Evolutionary conservation across 2,329 filamentous ascomycete genomes (phyloP), one percentile per base, ranked within the genome.

Genomic region (Stagonosporopsis tanaceti): DNA sequence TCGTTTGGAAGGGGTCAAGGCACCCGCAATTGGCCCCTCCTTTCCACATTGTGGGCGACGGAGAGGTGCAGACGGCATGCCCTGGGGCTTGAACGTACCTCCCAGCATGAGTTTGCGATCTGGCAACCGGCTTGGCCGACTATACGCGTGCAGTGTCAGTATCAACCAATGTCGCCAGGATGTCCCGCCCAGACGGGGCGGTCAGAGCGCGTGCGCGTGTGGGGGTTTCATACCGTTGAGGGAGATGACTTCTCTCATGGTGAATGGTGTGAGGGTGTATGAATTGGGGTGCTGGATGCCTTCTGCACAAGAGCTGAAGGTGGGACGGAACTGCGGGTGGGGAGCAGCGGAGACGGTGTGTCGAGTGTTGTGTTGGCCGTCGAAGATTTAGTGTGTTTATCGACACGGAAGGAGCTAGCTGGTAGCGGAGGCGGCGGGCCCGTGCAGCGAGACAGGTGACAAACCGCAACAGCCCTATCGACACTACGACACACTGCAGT

Each of bases 101-200:
- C 95, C 95, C 95, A 99, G 89, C 95, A 98, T 75, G 95, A 95
- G 87, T 99, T 99, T 84, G 94, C 95, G 79, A 99, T 99, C 82
- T 99, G 95, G 89, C 95, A 98, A 90, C 95, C 95, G 80, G 95
- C 95, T 88, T 99, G 95, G 84, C 95, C 95, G 87, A 99, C 95
- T 99, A 81, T 76, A 80, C 79, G 74, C 77, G 80, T 75, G 64
- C 63, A 69, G 44, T 66, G 83, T 90, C 78, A 90, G 86, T 73
- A 81, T 73, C 57, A 59, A 66, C 54, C 64, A 62, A 63, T 45
- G 61, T 60, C 50, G 50, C 62, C 46, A 47, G 63, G 50, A 61
- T 63, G 64, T 64, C 56, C 65, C 64, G 53, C 60, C 57, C 54
- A 59, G 67, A 77, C 17, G 79, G 73, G 75, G 73, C 74, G 75